Evolutionary conservation across 1,284 basidiomycete species (phyloP), one percentile per base, ranked within the genome.

Genomic region (Sanguinoderma infundibulare): DNA sequence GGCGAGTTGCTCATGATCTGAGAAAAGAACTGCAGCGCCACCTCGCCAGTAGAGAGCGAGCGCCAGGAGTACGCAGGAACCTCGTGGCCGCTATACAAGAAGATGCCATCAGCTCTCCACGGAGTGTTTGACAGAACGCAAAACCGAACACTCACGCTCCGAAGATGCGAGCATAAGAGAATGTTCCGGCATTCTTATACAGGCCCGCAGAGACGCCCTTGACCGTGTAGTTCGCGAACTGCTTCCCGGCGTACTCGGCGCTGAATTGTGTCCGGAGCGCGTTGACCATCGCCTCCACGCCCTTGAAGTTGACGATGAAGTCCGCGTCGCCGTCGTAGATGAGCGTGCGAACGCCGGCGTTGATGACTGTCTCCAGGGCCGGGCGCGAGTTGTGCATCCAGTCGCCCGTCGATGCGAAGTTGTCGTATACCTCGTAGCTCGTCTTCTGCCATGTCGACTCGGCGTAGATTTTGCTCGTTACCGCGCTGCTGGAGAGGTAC

Each of bases 301-400:
- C 87, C 46, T 81, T 73, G 69, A 79, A 87, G 69, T 88, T 88
- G 44, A 84, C 69, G 67, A 87, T 86, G 67, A 78, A 87, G 68
- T 87, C 87, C 72, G 84, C 85, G 68, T 87, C 85, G 51, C 85
- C 85, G 62, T 83, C 83, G 62, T 79, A 87, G 26, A 87, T 70
- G 42, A 83, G 69, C 10, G 80, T 83, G 63, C 82, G 67, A 62
- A 87, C 85, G 10, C 86, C 86, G 44, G 85, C 79, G 63, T 87
- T 79, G 65, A 89, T 85, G 3, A 89, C 84, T n/a, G 75, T 79
- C 71, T 87, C 85, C 26, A 88, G 74, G 62, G 83, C 67, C 5
- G 81, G 83, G 17, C 79, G 73, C 22, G 83, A 84, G 70, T 82
- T 87, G 57, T 81, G 78, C 86, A 87, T 87, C 86, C 85, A 87